phyloP scores from a whole-genome alignment of 768 basidiomycete species.

The Lactifluus hygrophoroides region DNA sequence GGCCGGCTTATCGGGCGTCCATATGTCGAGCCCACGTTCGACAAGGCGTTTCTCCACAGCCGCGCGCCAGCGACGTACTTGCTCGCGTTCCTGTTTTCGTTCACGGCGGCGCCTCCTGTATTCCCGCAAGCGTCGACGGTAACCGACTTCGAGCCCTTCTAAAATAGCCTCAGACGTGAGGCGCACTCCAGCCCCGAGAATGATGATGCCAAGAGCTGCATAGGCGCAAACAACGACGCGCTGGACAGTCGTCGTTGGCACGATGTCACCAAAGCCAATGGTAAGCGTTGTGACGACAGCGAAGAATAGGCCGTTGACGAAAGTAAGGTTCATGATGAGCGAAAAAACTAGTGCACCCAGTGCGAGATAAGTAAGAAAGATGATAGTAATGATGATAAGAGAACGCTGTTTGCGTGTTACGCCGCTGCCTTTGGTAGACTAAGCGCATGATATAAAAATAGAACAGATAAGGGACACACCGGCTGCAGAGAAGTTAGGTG shows the following conservation, averaged over 20 bases:
- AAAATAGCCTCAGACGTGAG: constrained; percentile 50
- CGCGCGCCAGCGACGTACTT: constrained; percentile 46
- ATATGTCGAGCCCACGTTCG: constrained; percentile 39
- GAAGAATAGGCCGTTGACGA: constrained; percentile 73
- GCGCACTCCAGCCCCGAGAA: constrained; percentile 33
- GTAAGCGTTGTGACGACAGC: constrained; percentile 64
- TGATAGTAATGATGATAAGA: constrained; percentile 70
- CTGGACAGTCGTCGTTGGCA: constrained; percentile 40
- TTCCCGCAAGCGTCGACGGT: constrained; percentile 43
- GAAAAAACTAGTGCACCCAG: constrained; percentile 58
- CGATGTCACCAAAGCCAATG: constrained; percentile 67
- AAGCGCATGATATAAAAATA: constrained; percentile 1
- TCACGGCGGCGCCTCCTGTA: constrained; percentile 40
- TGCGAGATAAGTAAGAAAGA: constrained; percentile 63
- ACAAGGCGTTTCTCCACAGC: constrained; percentile 60
- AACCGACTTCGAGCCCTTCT: constrained; percentile 62
- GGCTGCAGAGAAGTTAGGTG: constrained; percentile 52
- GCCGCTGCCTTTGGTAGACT: constrained; percentile 52
- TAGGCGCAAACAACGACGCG: constrained; percentile 57
- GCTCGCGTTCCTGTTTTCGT: constrained; percentile 35
- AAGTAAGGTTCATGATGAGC: constrained; percentile 45
- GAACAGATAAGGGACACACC: constrained; percentile 33
- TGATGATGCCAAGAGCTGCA: constrained; percentile 51
- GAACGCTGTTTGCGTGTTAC: constrained; percentile 72
- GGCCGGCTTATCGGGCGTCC: constrained; percentile 34